phyloP scores from a whole-genome alignment of 805 yeast species.

The Wickerhamomyces strasburgensis region DNA sequence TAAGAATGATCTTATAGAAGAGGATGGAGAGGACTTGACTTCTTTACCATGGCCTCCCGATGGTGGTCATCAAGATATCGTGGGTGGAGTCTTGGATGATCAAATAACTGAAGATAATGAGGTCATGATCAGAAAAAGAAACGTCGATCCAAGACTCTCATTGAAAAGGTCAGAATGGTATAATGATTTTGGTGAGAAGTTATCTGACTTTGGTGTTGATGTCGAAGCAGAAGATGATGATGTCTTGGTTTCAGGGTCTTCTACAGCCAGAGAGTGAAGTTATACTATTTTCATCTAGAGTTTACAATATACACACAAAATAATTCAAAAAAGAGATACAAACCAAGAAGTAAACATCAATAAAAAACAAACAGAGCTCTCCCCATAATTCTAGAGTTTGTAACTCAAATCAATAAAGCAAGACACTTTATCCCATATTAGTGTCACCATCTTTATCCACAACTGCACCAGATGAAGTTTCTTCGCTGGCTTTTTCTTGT shows the following conservation, averaged over 20 bases:
- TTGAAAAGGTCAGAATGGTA: slow-evolving; percentile 51
- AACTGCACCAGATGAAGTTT: slow-evolving; percentile 10
- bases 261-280: not conserved
- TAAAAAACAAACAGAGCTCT: not conserved
- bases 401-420: not conserved
- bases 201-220: slow-evolving; percentile 88
- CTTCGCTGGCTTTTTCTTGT: slow-evolving; percentile 6
- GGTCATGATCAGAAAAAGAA: slow-evolving; percentile 26
- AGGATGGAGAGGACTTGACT: slow-evolving; percentile 50
- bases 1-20: slow-evolving; percentile 47
- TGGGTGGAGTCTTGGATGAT: not conserved
- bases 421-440: slow-evolving; percentile 22
- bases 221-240: slow-evolving; percentile 35
- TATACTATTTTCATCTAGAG: not conserved
- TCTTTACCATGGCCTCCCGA: slow-evolving; percentile 93
- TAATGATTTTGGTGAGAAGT: slow-evolving; percentile 77
- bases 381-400: not conserved
- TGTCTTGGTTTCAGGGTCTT: not conserved
- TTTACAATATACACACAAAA: not conserved
- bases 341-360: not conserved
- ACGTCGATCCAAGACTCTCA: not conserved
- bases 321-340: not conserved
- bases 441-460: slow-evolving; percentile 30
- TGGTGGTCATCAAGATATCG: slow-evolving; percentile 46
- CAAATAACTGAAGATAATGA: slow-evolving; percentile 18